Conservation (phyloP, 2,329 filamentous ascomycete genomes). For the Ilyonectria destructans region DNA sequence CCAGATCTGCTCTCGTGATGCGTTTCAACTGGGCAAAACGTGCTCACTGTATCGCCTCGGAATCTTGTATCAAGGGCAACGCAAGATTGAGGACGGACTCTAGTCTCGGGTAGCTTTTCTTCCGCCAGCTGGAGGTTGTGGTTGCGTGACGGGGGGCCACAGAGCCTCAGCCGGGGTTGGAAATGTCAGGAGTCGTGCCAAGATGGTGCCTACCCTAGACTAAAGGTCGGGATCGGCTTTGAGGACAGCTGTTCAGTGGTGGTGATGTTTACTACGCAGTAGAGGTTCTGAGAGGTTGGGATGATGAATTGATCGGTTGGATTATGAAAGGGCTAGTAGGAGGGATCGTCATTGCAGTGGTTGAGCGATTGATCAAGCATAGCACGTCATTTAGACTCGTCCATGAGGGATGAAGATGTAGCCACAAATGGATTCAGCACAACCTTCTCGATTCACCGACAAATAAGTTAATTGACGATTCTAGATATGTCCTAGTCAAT, state of each 20-base stretch:
- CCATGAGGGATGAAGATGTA: not conserved
- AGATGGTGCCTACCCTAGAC: conserved; percentile 1
- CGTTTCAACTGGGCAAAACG: conserved; percentile 12
- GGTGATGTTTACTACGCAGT: too few species aligned
- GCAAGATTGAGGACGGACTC: not conserved
- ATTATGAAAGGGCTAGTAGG: not conserved
- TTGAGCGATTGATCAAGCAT: not conserved
- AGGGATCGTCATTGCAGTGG: not conserved
- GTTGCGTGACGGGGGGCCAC: not conserved
- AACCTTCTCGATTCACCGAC: not conserved
- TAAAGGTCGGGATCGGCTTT: not conserved
- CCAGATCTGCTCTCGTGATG: not conserved
- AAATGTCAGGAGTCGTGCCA: conserved; percentile 8
- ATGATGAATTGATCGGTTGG: not conserved
- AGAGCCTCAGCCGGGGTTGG: not conserved
- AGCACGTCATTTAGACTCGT: not conserved
- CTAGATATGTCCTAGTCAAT: not conserved
- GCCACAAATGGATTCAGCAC: not conserved
- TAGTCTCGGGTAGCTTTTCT: conserved; percentile 24
- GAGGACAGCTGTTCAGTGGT: not conserved
- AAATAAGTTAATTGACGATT: not conserved
- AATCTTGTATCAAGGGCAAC: not conserved
- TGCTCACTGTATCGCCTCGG: conserved; percentile 12
- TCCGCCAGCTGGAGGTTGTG: conserved; percentile 22
- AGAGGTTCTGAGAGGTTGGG: not conserved